Conservation (phyloP, 768 basidiomycete species). For the Lactarius deliciosus region DNA sequence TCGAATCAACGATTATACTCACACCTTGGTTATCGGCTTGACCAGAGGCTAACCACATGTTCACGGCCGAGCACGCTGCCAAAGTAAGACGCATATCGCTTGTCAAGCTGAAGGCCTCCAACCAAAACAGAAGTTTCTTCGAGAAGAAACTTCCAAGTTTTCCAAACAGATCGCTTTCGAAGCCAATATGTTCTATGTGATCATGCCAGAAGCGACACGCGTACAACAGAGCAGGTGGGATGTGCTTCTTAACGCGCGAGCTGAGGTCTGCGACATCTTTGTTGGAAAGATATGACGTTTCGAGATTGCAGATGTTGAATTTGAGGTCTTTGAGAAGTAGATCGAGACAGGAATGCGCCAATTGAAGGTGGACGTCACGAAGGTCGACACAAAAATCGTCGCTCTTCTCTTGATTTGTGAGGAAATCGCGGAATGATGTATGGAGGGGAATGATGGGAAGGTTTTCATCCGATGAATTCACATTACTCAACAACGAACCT, state of each 20-base stretch:
- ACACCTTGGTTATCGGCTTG: not conserved
- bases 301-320: slow-evolving; percentile 12
- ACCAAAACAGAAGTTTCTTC: slow-evolving; percentile 2
- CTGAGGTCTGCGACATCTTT: not conserved
- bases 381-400: not conserved
- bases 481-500: slow-evolving; percentile 7
- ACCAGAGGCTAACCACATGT: not conserved
- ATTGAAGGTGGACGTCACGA: not conserved
- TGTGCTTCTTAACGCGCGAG: not conserved
- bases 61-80: not conserved
- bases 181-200: not conserved
- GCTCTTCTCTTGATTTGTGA: not conserved
- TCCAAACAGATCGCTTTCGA: not conserved
- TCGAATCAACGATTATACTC: not conserved
- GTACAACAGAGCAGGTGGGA: not conserved
- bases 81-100: not conserved
- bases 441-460: slow-evolving; percentile 1
- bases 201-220: slow-evolving; percentile 7
- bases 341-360: not conserved
- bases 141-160: not conserved
- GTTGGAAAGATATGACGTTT: not conserved
- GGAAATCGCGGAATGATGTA: slow-evolving; percentile 3
- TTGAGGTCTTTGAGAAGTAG: not conserved
- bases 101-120: not conserved
- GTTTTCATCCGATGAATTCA: not conserved